Conservation (phyloP, 345 rosid genomes). For the Xanthoceras sorbifolium region DNA sequence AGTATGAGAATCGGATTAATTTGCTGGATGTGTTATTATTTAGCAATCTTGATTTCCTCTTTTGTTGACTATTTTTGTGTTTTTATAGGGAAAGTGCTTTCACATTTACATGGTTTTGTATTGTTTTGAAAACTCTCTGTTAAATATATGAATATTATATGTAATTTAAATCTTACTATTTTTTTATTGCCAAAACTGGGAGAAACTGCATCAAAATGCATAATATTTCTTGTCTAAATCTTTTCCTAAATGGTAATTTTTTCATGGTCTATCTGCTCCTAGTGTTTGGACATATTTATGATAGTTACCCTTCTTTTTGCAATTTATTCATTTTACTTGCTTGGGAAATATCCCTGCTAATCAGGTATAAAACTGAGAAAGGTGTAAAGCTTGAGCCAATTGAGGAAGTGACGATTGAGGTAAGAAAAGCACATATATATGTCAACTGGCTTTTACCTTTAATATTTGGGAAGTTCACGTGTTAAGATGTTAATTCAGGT, state of each 20-base stretch:
- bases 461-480: constrained; percentile 14
- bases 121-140: not conserved
- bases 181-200: not conserved
- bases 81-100: not conserved
- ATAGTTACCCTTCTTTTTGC: not conserved
- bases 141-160: not conserved
- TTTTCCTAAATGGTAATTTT: not conserved
- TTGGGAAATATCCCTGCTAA: constrained; percentile 3
- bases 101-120: not conserved
- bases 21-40: not conserved
- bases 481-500: constrained; percentile 38
- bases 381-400: constrained; percentile 84
- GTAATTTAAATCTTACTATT: not conserved
- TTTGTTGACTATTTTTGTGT: not conserved
- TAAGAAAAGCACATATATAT: constrained; percentile 20
- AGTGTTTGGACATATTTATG: not conserved
- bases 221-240: not conserved
- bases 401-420: constrained; percentile 95
- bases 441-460: constrained; percentile 11
- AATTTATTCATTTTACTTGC: not conserved
- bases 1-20: not conserved
- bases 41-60: not conserved
- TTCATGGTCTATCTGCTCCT: constrained; percentile 5
- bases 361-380: constrained; percentile 81
- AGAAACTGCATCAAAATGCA: not conserved